Conservation (phyloP, 345 rosid genomes). For the Ceriops zippeliana region DNA sequence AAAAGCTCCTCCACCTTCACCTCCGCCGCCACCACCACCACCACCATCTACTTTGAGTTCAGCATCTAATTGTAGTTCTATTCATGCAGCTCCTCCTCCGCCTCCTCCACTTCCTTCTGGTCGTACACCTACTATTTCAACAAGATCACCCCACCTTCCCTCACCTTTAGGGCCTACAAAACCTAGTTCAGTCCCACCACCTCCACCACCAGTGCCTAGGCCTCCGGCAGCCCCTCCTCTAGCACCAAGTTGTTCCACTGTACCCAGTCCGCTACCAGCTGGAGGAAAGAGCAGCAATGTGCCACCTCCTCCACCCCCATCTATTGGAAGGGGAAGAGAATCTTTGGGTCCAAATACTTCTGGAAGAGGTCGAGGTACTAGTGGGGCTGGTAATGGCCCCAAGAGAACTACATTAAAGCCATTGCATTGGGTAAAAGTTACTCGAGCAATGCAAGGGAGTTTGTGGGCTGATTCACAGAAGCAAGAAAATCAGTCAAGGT, state of each 20-base stretch:
- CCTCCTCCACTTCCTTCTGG: conserved; percentile 26
- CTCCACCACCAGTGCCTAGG: conserved; percentile 56
- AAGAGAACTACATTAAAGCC: conserved; percentile 76
- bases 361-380: conserved; percentile 57
- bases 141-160: conserved; percentile 31
- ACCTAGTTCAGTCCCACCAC: conserved; percentile 28
- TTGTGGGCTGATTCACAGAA: conserved; percentile 92
- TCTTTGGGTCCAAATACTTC: conserved; percentile 34
- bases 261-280: conserved; percentile 42
- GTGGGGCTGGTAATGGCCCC: conserved; percentile 46
- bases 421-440: conserved; percentile 94
- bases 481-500: conserved; percentile 82
- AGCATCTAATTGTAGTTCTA: conserved; percentile 23
- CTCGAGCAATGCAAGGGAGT: conserved; percentile 88
- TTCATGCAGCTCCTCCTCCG: conserved; percentile 29
- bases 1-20: background rate
- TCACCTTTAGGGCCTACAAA: conserved; percentile 11
- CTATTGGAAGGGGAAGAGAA: conserved; percentile 58
- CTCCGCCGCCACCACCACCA: conserved; percentile 7
- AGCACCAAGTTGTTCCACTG: conserved; percentile 33
- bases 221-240: conserved; percentile 59
- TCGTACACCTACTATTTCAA: conserved; percentile 12
- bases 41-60: conserved; percentile 14
- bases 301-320: conserved; percentile 77
- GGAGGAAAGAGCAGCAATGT: conserved; percentile 49